Base-by-base conservation (phyloP, 495 filamentous ascomycete genomes). In the Friedmanniomyces endolithicus region DNA sequence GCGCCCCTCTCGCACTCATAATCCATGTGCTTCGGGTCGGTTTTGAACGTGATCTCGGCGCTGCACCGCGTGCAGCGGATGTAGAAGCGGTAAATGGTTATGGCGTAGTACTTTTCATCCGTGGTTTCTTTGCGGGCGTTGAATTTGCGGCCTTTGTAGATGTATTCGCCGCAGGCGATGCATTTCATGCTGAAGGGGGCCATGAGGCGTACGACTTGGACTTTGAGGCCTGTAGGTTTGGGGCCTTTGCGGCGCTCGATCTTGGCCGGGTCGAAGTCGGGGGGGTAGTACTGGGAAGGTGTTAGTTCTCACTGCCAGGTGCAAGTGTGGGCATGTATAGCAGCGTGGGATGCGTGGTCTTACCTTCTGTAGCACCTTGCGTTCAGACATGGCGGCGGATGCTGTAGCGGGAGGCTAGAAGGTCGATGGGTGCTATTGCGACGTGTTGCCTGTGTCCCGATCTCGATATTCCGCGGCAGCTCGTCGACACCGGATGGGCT, bases 111-210 rank as follows among this genome's bases (percentile, higher is more conserved):
- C 59, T 84, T 86, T 64, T 97, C 89, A 39, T 92, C 88, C 6
- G 86, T 87, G 8, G 85, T 94, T 64, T 96, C 88, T 61, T 99
- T 99, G 48, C 88, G 82, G 1, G 92, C 90, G 70, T 96, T 98
- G 78, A 95, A 97, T 64, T 96, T 97, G 47, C 90, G 83, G 0
- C 90, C 90, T 60, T 87, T 87, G 75, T 96, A 95, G 67, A 98
- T 96, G 76, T 87, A 96, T 73, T 96, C 90, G 65, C 88, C 90
- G 69, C 90, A 97, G 50, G 80, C 74, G 17, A 78, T 83, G 68
- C 94, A 97, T 70, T 86, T 87, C 86, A 99, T 94, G 24, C 81
- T 76, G 67, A 97, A 99, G 55, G 94, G 94, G 0, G 92, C 89
- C 87, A 97, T 97, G 19, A 99, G 74, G n/a, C 94, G 86, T 45